A percentile compares a stretch with the other conserved stretches of the same genome.
These are phyloP conservation scores for Lichtheimia corymbifera DNA, from an alignment of 371 early-diverging fungal genomes.

Conservation along the genomic window DNA sequence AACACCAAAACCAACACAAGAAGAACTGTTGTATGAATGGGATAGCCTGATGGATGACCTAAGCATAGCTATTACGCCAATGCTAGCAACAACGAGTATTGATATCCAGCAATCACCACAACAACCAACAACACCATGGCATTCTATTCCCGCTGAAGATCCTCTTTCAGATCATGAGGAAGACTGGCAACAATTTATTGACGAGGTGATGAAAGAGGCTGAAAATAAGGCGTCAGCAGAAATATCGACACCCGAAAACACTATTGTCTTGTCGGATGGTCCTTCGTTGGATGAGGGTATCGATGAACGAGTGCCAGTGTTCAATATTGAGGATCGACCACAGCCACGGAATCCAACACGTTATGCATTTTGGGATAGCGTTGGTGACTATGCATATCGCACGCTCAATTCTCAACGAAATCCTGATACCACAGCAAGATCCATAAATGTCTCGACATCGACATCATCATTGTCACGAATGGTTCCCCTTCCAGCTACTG, in stretches of 20 bases:
- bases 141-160: not conserved
- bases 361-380: conserved; percentile 20
- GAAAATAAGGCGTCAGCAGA: not conserved
- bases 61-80: not conserved
- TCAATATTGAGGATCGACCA: not conserved
- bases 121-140: not conserved
- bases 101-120: not conserved
- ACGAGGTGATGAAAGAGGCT: not conserved
- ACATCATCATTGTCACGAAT: no score
- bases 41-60: not conserved
- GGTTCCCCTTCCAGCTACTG: no score
- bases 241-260: not conserved
- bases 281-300: not conserved
- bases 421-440: not conserved
- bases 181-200: not conserved
- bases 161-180: conserved; percentile 1
- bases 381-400: conserved; percentile 17
- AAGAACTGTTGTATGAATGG: not conserved
- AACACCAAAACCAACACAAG: not conserved
- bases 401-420: conserved; percentile 14
- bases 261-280: not conserved
- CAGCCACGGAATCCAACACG: not conserved
- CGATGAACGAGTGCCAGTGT: not conserved
- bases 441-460: no score
- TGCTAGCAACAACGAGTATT: not conserved